Base-by-base conservation (phyloP, 441 rosid species). In the Pelargonium citronellum region DNA sequence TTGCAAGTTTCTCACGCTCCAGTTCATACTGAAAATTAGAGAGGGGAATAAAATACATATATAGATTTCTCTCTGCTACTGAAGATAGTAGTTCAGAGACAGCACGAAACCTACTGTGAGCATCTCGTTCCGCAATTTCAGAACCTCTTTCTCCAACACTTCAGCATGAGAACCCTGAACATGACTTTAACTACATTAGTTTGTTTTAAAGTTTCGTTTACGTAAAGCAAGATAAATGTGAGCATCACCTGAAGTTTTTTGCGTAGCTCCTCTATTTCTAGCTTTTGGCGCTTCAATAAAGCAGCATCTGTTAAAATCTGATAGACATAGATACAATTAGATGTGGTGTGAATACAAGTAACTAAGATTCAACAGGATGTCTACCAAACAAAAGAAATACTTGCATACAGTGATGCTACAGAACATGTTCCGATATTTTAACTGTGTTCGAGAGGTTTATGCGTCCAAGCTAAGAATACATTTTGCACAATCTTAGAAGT, bases 221-320 rank as follows among this genome's bases (percentile, higher is more conserved):
- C 34, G 19, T 15, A 61, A 1, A 73, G 24, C 17, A 66, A 15
- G 66, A 37, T 30, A 24, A 34, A 10, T 11, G 53, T 49, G 49
- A 71, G 53, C 67, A 81, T 81, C 68, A 89, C 98, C 95, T 89
- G 83, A 79, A 93, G 97, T 81, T 91, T 94, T 75, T 67, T 71
- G 11, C 83, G 92, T 39, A 94, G 82, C 70, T 91, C 96, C 87
- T 94, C 93, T 75, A 94, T 94, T 85, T 94, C 98, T 74, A 88
- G 75, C 75, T 94, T 91, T 77, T 94, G 98, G 68, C 97, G 82
- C 85, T 86, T 94, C 77, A 94, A 58, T 71, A 91, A 85, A 67
- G 97, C 95, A 58, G 92, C 96, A 84, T 94, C 98, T 47, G 96
- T 89, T 83, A 94, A 84, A 78, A 94, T 86, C 97, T 94, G 70